phyloP scores from a whole-genome alignment of 257 asterid genomes.

The Solanum chaucha region DNA sequence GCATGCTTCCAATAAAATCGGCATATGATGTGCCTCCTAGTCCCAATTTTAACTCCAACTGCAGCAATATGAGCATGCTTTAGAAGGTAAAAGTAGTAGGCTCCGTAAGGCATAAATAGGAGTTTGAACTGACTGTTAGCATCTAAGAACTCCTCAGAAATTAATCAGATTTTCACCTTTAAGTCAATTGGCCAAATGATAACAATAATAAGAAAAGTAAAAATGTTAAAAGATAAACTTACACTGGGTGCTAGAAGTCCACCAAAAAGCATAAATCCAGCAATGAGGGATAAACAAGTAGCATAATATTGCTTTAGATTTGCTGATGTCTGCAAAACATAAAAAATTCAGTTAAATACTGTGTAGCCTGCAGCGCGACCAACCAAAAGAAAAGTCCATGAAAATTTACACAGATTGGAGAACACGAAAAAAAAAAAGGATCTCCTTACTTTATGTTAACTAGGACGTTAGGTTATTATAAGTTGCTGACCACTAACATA shows the following conservation, averaged over 20 bases:
- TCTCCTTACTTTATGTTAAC: not conserved
- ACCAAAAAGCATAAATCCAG: constrained; percentile 87
- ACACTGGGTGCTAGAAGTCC: constrained; percentile 93
- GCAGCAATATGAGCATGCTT: constrained; percentile 8
- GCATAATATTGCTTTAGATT: constrained; percentile 81
- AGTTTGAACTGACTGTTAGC: not conserved
- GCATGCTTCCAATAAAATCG: constrained; percentile 86
- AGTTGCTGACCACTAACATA: not conserved
- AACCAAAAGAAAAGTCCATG: not conserved
- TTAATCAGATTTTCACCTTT: not conserved
- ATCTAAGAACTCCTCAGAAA: not conserved
- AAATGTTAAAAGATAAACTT: constrained; percentile 22
- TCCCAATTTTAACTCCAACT: constrained; percentile 93
- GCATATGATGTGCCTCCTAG: constrained; percentile 91
- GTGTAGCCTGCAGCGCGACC: not conserved
- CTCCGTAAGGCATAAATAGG: not conserved
- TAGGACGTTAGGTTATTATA: not conserved
- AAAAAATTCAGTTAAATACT: not conserved
- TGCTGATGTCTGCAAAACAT: constrained; percentile 50
- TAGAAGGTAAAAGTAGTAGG: not conserved
- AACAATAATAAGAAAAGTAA: not conserved
- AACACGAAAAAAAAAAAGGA: not conserved
- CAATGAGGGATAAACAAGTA: constrained; percentile 76
- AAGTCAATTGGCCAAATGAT: not conserved
- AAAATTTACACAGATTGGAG: not conserved